These are phyloP conservation scores for Nymphaea colorata DNA, from an alignment of 164 flowering plant genomes.

Conservation along the genomic window DNA sequence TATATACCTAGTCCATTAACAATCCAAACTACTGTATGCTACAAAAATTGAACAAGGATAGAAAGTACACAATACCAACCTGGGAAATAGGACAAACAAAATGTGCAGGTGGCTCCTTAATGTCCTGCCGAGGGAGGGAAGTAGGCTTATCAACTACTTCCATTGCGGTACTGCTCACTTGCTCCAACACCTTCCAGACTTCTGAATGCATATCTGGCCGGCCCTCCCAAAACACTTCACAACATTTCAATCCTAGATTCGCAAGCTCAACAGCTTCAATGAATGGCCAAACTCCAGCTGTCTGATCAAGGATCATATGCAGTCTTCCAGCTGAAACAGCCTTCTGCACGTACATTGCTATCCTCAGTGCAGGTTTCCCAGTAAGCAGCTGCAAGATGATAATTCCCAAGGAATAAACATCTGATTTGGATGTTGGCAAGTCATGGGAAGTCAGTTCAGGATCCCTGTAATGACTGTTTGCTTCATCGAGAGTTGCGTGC, in stretches of 20 bases:
- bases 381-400: slow-evolving; percentile 39
- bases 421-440: slow-evolving; percentile 34
- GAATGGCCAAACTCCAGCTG: slow-evolving; percentile 64
- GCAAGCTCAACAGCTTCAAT: slow-evolving; percentile 29
- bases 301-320: slow-evolving; percentile 27
- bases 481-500: background rate
- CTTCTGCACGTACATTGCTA: slow-evolving; percentile 28
- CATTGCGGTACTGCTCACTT: slow-evolving; percentile 17
- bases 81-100: slow-evolving; percentile 57
- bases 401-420: slow-evolving; percentile 58
- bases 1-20: too few relatives aligned
- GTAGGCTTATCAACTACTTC: slow-evolving; percentile 4
- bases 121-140: slow-evolving; percentile 12
- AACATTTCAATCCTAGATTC: slow-evolving; percentile 40
- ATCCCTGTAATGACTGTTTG: slow-evolving; percentile 17
- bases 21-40: too few relatives aligned
- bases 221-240: slow-evolving; percentile 16
- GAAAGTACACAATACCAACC: slow-evolving; percentile 9
- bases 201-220: slow-evolving; percentile 41
- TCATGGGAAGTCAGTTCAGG: slow-evolving; percentile 31
- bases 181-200: slow-evolving; percentile 30
- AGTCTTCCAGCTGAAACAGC: slow-evolving; percentile 37
- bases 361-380: slow-evolving; percentile 24
- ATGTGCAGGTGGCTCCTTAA: slow-evolving; percentile 31
- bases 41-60: too few relatives aligned